A percentile compares a stretch with the other conserved stretches of the same genome.
Evolutionary conservation across 108 stramenopile species (phyloP).

Genomic region (Cylindrotheca fusiformis): DNA sequence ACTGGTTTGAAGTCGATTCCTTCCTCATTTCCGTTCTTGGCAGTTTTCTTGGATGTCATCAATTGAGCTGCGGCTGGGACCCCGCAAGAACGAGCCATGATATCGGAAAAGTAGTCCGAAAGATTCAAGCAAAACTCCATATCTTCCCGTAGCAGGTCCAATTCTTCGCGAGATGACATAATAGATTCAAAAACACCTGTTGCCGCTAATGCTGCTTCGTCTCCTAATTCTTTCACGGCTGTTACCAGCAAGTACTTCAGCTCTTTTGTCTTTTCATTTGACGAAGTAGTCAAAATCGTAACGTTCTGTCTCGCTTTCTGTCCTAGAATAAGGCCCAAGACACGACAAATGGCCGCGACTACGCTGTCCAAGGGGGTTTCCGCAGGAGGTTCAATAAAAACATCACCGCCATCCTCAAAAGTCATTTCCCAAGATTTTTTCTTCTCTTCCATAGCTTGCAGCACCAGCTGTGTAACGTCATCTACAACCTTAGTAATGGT

Average conservation of each 20-base stretch:
- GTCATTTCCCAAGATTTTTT: conserved; percentile 18
- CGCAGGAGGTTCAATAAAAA: conserved; percentile 29
- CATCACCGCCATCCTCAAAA: conserved; percentile 24
- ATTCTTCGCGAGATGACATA: conserved; percentile 45
- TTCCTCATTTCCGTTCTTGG: conserved; percentile 9
- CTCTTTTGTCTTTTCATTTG: conserved; percentile 16
- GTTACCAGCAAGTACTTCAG: conserved; percentile 41
- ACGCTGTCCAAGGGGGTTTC: conserved; percentile 39
- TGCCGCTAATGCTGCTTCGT: conserved; percentile 52
- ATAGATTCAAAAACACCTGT: conserved; percentile 69
- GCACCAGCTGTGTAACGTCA: conserved; percentile 50
- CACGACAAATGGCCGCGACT: conserved; percentile 39
- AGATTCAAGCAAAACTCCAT: conserved; percentile 57
- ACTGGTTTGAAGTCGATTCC: conserved; percentile 24
- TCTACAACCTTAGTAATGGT: conserved; percentile 58
- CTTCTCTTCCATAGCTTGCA: conserved; percentile 25
- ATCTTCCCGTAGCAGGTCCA: conserved; percentile 49
- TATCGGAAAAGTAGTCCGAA: conserved; percentile 45
- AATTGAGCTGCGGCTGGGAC: conserved; percentile 26
- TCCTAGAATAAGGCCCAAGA: conserved; percentile 32
- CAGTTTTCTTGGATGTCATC: conserved; percentile 14
- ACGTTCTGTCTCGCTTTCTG: conserved; percentile 23
- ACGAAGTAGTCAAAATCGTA: conserved; percentile 6
- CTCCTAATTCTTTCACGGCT: conserved; percentile 65
- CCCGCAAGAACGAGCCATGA: conserved; percentile 20